A percentile compares a stretch with the other conserved stretches of the same genome.
Conservation (phyloP, 108 stramenopile species). For the Cylindrotheca closterium region DNA sequence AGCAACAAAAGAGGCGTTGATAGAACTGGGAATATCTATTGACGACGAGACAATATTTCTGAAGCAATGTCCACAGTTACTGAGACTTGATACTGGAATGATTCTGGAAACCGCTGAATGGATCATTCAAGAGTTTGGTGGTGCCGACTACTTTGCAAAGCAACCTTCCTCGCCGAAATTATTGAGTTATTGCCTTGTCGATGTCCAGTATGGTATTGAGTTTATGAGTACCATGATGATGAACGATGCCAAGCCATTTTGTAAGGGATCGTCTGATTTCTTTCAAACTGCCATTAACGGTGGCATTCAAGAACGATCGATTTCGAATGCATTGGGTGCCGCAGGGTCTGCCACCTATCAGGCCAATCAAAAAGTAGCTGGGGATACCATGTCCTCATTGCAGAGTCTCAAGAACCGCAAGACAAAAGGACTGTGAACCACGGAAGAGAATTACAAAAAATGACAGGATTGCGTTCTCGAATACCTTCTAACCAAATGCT, state of each 20-base stretch:
- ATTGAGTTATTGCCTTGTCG: slow-evolving; percentile 12
- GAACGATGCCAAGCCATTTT: slow-evolving; percentile 13
- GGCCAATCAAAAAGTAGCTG: slow-evolving; percentile 26
- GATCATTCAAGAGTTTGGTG: slow-evolving; percentile 9
- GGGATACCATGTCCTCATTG: slow-evolving; percentile 27
- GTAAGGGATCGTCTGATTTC: slow-evolving; percentile 15
- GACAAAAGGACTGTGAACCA: no score
- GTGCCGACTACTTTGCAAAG: slow-evolving; percentile 2
- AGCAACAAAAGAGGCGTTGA: slow-evolving; percentile 5
- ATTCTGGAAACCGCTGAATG: slow-evolving; percentile 26
- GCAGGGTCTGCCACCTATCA: slow-evolving; percentile 27
- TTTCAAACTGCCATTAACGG: slow-evolving; percentile 25
- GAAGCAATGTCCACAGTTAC: slow-evolving; percentile 17
- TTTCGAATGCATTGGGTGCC: slow-evolving; percentile 19
- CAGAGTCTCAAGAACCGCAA: not conserved
- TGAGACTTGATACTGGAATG: slow-evolving; percentile 9
- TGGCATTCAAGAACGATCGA: slow-evolving; percentile 35
- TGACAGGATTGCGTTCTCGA: no score
- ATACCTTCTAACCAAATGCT: no score
- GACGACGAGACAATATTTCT: slow-evolving; percentile 1
- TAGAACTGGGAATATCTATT: not conserved
- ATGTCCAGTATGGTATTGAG: slow-evolving; percentile 36
- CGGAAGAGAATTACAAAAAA: no score
- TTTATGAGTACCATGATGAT: slow-evolving; percentile 31
- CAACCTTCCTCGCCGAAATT: slow-evolving; percentile 8